These are phyloP conservation scores for Macrophomina phaseolina DNA, from an alignment of 2,329 filamentous ascomycete genomes.

Conservation along the genomic window DNA sequence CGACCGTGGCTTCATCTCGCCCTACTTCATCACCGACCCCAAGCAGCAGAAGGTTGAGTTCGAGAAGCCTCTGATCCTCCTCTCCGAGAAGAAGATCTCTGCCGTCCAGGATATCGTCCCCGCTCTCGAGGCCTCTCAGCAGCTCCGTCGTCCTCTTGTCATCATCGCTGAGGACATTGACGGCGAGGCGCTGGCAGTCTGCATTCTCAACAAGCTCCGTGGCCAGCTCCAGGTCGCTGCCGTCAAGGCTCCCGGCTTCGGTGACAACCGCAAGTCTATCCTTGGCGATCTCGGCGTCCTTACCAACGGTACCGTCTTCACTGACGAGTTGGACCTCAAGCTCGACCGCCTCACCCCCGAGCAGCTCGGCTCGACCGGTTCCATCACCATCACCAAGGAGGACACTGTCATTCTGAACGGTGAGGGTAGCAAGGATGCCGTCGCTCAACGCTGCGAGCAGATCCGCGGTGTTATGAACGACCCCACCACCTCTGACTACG, in stretches of 20 bases:
- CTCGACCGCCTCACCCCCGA: conserved; percentile 97
- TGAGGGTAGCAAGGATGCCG: conserved; percentile 90
- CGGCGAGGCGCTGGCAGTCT: conserved; percentile 96
- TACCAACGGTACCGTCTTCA: conserved; percentile 97
- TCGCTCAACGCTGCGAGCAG: conserved; percentile 96
- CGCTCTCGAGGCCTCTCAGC: conserved; percentile 94
- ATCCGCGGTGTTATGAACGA: conserved; percentile 97
- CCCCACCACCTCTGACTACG: conserved; percentile 94
- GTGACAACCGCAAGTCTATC: conserved; percentile 99
- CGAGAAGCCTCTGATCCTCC: conserved; percentile 97
- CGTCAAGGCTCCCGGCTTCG: conserved; percentile 98
- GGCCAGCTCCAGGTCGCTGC: conserved; percentile 98
- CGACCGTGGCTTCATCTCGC: conserved; percentile 97
- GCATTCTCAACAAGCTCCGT: conserved; percentile 99
- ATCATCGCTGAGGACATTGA: conserved; percentile 99
- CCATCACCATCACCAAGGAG: conserved; percentile 99
- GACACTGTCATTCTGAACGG: conserved; percentile 99
- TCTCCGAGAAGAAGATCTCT: conserved; percentile 99
- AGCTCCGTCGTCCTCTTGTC: conserved; percentile 91
- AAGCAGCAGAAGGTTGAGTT: conserved; percentile 99
- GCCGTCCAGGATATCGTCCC: conserved; percentile 99
- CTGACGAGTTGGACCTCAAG: conserved; percentile 97
- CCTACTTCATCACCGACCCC: conserved; percentile 99
- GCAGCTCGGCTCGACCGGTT: conserved; percentile 94
- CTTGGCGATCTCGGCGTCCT: conserved; percentile 95